Conservation (phyloP, 1,284 basidiomycete genomes). For the Ceratobasidium sp. region DNA sequence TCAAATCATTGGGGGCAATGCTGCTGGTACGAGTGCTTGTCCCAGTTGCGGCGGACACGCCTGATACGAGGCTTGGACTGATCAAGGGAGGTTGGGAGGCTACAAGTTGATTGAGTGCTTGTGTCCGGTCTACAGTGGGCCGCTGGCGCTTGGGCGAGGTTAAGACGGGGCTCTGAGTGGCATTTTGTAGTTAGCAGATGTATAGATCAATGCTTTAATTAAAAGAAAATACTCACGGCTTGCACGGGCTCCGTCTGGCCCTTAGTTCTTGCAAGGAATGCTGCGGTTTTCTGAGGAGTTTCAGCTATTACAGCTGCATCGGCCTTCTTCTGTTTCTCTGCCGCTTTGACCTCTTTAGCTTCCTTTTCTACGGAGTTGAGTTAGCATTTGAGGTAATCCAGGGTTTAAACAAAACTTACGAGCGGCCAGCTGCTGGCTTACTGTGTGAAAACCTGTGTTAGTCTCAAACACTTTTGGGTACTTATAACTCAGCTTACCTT, state of each 20-base stretch:
- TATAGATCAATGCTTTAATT: too few relatives aligned
- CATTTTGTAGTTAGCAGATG: not conserved
- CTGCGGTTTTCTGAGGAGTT: conserved; percentile 23
- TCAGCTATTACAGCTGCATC: conserved; percentile 9
- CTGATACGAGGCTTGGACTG: not conserved
- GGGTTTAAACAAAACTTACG: not conserved
- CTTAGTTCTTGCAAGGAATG: not conserved
- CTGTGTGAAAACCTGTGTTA: not conserved
- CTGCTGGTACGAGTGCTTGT: too few relatives aligned
- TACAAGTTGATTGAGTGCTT: not conserved
- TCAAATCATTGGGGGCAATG: too few relatives aligned
- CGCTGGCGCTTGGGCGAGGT: not conserved
- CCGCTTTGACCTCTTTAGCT: not conserved
- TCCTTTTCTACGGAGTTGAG: not conserved
- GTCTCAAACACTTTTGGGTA: not conserved
- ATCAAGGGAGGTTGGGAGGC: not conserved
- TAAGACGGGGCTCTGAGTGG: not conserved
- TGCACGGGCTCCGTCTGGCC: not conserved
- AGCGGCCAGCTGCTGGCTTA: not conserved
- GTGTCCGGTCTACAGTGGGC: not conserved
- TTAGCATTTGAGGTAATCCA: not conserved
- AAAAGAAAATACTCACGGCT: not conserved
- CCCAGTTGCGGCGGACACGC: too few relatives aligned
- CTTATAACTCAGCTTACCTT: not conserved
- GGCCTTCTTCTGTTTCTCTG: not conserved